phyloP scores from a whole-genome alignment of 2,329 filamentous ascomycete genomes.

The Xylariaceae sp. region DNA sequence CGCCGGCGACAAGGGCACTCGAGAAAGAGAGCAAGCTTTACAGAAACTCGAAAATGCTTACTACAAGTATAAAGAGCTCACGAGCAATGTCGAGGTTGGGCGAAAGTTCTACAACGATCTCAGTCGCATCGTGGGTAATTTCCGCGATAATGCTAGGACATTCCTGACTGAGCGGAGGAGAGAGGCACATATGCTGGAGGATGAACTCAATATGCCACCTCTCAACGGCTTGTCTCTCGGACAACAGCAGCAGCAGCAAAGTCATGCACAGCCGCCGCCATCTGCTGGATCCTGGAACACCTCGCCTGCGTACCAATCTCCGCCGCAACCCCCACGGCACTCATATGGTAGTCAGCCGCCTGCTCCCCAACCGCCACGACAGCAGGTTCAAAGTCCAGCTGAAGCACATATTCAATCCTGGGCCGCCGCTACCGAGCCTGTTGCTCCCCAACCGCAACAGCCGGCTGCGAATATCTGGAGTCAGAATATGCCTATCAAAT shows the following conservation, averaged over 20 bases:
- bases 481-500: conserved; percentile 77
- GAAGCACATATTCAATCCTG: conserved; percentile 60
- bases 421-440: conserved; percentile 43
- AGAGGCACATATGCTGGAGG: conserved; percentile 68
- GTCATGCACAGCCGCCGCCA: conserved; percentile 7
- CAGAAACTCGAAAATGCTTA: conserved; percentile 90
- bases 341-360: conserved; percentile 6
- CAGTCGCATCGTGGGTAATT: conserved; percentile 77
- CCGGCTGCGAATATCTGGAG: conserved; percentile 65
- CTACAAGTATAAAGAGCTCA: conserved; percentile 93
- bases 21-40: conserved; percentile 79
- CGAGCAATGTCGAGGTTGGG: conserved; percentile 85
- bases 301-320: conserved; percentile 17
- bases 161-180: conserved; percentile 80
- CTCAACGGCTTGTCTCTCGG: conserved; percentile 27
- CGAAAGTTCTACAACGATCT: conserved; percentile 97
- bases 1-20: conserved; percentile 59
- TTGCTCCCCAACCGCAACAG: conserved; percentile 46
- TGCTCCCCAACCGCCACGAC: conserved; percentile 29
- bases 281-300: conserved; percentile 4
- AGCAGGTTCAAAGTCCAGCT: conserved; percentile 26
- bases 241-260: conserved; percentile 5
- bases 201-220: conserved; percentile 34
- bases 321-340: conserved; percentile 20
- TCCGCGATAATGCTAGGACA: conserved; percentile 70